phyloP scores from a whole-genome alignment of 495 filamentous ascomycete species.

The Xylaria palmicola region DNA sequence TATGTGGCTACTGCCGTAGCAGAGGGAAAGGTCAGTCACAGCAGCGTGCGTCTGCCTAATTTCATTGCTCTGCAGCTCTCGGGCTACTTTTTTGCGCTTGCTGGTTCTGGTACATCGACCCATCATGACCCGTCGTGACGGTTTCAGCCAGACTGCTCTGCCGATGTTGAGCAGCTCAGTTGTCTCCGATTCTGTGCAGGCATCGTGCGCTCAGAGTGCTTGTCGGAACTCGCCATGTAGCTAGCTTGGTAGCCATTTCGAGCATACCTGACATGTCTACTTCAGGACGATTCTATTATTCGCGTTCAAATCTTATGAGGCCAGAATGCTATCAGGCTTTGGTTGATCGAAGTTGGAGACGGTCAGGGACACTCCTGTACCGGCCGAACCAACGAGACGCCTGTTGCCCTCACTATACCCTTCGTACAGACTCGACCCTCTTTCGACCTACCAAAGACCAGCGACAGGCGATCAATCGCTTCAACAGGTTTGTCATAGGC shows the following conservation, averaged over 20 bases:
- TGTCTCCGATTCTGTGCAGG: neutral
- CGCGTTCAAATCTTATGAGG: conserved; percentile 63
- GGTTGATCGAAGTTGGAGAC: conserved; percentile 85
- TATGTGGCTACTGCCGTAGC: conserved; percentile 53
- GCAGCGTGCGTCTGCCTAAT: conserved; percentile 35
- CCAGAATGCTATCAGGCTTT: conserved; percentile 76
- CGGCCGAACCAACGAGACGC: conserved; percentile 79
- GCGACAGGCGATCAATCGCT: conserved; percentile 82
- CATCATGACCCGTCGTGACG: neutral
- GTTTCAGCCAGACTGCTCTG: neutral
- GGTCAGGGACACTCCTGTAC: conserved; percentile 83
- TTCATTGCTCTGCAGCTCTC: conserved; percentile 6
- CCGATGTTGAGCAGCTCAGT: neutral
- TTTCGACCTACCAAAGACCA: conserved; percentile 79
- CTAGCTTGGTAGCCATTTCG: conserved; percentile 27
- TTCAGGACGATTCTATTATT: conserved; percentile 82
- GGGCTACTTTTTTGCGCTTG: neutral
- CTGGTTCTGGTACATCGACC: conserved; percentile 19
- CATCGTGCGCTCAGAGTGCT: conserved; percentile 2
- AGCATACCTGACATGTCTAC: conserved; percentile 27
- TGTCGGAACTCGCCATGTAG: conserved; percentile 19
- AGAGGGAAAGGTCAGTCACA: conserved; percentile 42
- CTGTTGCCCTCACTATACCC: conserved; percentile 95
- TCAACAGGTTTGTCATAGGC: conserved; percentile 83
- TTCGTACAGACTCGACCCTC: conserved; percentile 71